Evolutionary conservation across 2,329 filamentous ascomycete genomes (phyloP).

Genomic region (Aschersonia sp.): DNA sequence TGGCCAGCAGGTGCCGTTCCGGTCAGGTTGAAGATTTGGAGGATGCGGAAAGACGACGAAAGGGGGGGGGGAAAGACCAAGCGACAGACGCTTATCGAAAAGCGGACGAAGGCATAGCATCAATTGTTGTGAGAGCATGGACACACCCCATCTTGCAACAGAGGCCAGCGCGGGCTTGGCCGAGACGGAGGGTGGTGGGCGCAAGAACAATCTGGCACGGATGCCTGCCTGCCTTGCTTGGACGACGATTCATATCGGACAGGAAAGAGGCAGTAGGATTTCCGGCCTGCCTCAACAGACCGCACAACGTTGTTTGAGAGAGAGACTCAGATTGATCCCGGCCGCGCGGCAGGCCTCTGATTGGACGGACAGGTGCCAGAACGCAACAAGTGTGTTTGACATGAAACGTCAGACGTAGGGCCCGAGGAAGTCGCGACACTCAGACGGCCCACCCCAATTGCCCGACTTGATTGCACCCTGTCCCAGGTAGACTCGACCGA

Average conservation of each 20-base stretch:
- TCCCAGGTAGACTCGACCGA: not conserved
- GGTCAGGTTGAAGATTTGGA: too few species aligned
- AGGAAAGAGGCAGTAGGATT: not conserved
- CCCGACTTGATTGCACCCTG: not conserved
- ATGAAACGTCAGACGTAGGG: conserved; percentile 5
- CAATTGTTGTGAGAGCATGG: not conserved
- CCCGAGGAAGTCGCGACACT: not conserved
- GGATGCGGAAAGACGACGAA: not conserved
- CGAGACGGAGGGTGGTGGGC: not conserved
- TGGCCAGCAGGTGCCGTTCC: too few species aligned
- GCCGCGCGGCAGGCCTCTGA: not conserved
- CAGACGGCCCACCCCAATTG: not conserved
- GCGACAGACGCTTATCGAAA: not conserved
- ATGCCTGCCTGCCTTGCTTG: not conserved
- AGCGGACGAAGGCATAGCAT: not conserved
- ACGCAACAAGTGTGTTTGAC: conserved; percentile 2
- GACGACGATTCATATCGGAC: not conserved
- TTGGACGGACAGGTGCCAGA: not conserved
- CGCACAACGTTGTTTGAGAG: not conserved
- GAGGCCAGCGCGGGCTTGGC: not conserved
- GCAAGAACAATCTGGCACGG: not conserved
- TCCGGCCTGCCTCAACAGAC: not conserved
- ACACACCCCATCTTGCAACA: not conserved
- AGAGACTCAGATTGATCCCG: not conserved
- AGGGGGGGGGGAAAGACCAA: not conserved